Base-by-base conservation (phyloP, 495 filamentous ascomycete species). In the Talaromyces trachyspermus region DNA sequence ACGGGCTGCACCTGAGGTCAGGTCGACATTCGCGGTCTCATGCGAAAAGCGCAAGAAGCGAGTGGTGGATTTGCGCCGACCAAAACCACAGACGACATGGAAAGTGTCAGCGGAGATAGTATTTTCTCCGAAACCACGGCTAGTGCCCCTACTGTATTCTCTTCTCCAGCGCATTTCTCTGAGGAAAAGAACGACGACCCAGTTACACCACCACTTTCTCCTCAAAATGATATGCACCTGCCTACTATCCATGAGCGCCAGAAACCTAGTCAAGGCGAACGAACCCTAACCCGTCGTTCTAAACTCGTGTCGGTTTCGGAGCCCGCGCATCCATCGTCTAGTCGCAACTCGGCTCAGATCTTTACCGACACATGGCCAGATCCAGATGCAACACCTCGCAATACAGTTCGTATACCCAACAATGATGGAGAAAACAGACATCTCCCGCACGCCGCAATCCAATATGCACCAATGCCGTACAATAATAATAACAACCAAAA, bases 31-130 rank as follows among this genome's bases (percentile, higher is more conserved):
- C 80, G 6, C 83, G 86, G 60, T 65, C 75, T 20, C 65, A 77
- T n/a, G 77, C 22, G 77, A 87, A 24, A 90, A 84, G 60, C 85
- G 88, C 62, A 97, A 95, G 77, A 89, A 80, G 50, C 79, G 92
- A n/a, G 86, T 98, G 23, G 88, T 98, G 49, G 89, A 97, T 60
- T 66, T 98, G 35, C 84, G 90, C 5, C 79, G 77, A 49, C 74
- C 76, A 30, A 80, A 75, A 63, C 75, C n/a, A 65, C 67, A 14
- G 67, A 69, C 32, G 74, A 77, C 26, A 70, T 72, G n/a, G 74
- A 80, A 51, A 76, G 72, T 44, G 66, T 70, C 15, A 78, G 74
- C 58, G 75, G 72, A 41, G 75, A 74, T 23, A 71, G 65, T 48
- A n/a, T 32, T 2, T 46, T 33, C 22, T 56, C 66, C 18, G 69